Evolutionary conservation across 192 early-diverging fungal species (phyloP).

Genomic region (Rhizophagus sp.): DNA sequence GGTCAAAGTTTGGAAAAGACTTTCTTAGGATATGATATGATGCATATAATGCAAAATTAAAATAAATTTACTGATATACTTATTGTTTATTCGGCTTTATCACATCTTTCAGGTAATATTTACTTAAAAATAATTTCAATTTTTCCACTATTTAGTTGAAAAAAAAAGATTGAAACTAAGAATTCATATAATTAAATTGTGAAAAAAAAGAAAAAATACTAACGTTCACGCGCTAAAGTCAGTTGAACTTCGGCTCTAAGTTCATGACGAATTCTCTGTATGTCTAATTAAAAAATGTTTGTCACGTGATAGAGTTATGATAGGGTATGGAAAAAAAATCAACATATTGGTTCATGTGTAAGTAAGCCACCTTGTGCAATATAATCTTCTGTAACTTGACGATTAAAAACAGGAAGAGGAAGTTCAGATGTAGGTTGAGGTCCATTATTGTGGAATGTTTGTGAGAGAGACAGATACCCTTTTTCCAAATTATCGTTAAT

Average conservation of each 20-base stretch:
- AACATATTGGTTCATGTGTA: background rate
- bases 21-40: no score
- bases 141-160: background rate
- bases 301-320: background rate
- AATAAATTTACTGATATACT: no score
- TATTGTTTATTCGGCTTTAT: background rate
- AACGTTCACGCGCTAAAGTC: conserved; percentile 20
- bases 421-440: background rate
- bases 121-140: conserved; percentile 20
- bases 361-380: background rate
- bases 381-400: background rate
- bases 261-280: conserved; percentile 16
- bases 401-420: background rate
- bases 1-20: no score
- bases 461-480: no score
- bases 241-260: conserved; percentile 18
- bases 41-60: no score
- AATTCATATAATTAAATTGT: background rate
- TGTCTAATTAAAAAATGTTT: background rate
- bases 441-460: background rate
- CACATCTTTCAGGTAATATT: conserved; percentile 27
- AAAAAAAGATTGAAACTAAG: background rate
- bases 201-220: background rate
- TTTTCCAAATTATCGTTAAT: background rate
- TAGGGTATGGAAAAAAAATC: background rate